Conservation (phyloP, 2,329 filamentous ascomycete species). For the Penicillium expansum region DNA sequence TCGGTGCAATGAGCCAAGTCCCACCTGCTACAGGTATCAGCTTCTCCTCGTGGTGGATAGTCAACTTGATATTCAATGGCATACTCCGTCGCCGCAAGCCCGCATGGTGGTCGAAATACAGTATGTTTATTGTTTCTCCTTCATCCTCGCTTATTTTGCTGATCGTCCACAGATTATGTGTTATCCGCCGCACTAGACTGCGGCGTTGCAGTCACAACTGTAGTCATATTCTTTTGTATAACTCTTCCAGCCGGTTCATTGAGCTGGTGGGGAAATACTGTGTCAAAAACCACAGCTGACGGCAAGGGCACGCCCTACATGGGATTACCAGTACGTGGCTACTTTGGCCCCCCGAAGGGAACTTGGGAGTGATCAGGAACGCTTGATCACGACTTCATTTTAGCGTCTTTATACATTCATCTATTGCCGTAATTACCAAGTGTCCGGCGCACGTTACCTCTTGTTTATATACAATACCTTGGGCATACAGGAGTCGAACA, state of each 20-base stretch:
- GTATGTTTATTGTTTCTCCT: slow-evolving; percentile 19
- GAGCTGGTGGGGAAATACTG: slow-evolving; percentile 46
- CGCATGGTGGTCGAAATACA: slow-evolving; percentile 52
- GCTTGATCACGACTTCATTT: too few relatives aligned
- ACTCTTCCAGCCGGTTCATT: slow-evolving; percentile 41
- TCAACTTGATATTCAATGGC: slow-evolving; percentile 49
- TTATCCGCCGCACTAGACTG: slow-evolving; percentile 46
- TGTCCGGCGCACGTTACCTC: neutral
- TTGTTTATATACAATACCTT: neutral
- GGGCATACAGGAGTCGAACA: neutral
- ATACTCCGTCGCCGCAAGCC: slow-evolving; percentile 43
- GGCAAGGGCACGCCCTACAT: slow-evolving; percentile 39
- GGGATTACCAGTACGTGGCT: slow-evolving; percentile 25
- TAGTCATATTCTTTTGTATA: slow-evolving; percentile 48
- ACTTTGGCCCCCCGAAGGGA: slow-evolving; percentile 31
- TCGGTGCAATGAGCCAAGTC: slow-evolving; percentile 62
- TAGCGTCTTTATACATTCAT: neutral
- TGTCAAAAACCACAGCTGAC: slow-evolving; percentile 41
- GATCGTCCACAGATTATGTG: slow-evolving; percentile 36
- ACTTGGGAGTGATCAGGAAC: slow-evolving; percentile 25
- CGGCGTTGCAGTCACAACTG: slow-evolving; percentile 43
- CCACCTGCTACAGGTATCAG: slow-evolving; percentile 69
- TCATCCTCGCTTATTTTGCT: slow-evolving; percentile 1
- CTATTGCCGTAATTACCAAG: neutral
- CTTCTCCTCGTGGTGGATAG: slow-evolving; percentile 65